Evolutionary conservation across 2,329 filamentous ascomycete species (phyloP).

Genomic region (Fusarium sp.): DNA sequence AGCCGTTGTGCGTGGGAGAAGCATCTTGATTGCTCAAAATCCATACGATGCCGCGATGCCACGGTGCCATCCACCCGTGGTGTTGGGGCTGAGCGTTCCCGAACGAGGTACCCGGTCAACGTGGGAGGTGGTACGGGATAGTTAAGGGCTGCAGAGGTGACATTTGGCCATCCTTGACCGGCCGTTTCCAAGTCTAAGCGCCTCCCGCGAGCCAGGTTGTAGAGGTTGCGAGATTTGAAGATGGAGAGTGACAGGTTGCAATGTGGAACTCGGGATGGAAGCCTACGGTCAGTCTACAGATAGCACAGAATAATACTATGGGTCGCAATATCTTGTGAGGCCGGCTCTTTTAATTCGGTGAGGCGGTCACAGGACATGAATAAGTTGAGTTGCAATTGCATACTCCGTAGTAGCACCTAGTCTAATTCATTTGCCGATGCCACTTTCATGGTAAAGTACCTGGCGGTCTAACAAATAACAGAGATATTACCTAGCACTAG

Average conservation of each 20-base stretch:
- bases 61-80: conserved; percentile 43
- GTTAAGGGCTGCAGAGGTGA: conserved; percentile 32
- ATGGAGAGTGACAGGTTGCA: conserved; percentile 37
- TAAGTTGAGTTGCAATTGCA: conserved; percentile 43
- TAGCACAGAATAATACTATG: conserved; percentile 21
- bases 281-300: conserved; percentile 24
- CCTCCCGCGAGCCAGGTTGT: conserved; percentile 33
- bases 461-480: too few relatives aligned
- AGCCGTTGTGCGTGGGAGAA: conserved; percentile 42
- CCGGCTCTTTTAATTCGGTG: conserved; percentile 29
- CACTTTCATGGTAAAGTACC: conserved; percentile 10
- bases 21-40: conserved; percentile 45
- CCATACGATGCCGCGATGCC: conserved; percentile 45
- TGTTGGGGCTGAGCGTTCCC: conserved; percentile 43
- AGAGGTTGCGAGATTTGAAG: conserved; percentile 45
- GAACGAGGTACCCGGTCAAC: conserved; percentile 47
- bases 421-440: conserved; percentile 16
- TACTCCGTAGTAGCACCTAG: conserved; percentile 7
- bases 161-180: conserved; percentile 8
- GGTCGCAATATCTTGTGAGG: conserved; percentile 33
- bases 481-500: too few relatives aligned
- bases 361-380: conserved; percentile 41
- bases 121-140: conserved; percentile 25
- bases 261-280: conserved; percentile 43
- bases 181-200: conserved; percentile 27